Conservation (phyloP, 83 land plant genomes). For the Isoetes engelmannii region DNA sequence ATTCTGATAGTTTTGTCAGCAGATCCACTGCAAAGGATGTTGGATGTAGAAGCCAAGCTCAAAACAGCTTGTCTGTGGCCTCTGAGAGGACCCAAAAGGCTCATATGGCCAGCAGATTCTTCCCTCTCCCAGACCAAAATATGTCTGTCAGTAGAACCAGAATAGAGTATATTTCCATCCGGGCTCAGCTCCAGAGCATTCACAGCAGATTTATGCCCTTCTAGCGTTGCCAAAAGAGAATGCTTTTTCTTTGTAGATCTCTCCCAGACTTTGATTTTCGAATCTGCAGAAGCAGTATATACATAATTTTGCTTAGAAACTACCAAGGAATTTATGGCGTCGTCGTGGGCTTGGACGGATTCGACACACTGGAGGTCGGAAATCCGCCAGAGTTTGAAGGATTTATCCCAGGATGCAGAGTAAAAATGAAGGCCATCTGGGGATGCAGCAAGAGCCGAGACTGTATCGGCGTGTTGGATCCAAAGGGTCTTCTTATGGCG, state of each 20-base stretch:
- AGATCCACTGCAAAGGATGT: conserved; percentile 47
- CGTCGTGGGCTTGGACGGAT: conserved; percentile 46
- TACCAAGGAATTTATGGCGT: conserved; percentile 58
- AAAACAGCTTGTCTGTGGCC: conserved; percentile 45
- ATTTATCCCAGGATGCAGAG: conserved; percentile 63
- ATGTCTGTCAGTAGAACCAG: conserved; percentile 48
- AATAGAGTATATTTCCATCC: conserved; percentile 37
- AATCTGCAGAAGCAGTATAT: conserved; percentile 58
- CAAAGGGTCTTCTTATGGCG: conserved; percentile 45
- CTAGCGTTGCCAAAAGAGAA: conserved; percentile 40
- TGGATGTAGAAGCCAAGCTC: conserved; percentile 28
- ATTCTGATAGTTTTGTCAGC: conserved; percentile 51
- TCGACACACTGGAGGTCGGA: conserved; percentile 44
- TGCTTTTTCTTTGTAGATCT: conserved; percentile 19
- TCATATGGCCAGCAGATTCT: conserved; percentile 39
- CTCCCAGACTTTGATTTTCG: conserved; percentile 45
- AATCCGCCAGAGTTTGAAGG: conserved; percentile 54
- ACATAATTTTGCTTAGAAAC: conserved; percentile 30
- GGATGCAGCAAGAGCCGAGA: conserved; percentile 43
- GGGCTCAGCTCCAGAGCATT: conserved; percentile 40
- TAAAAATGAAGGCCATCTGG: conserved; percentile 34
- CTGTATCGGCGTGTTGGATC: conserved; percentile 58
- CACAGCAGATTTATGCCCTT: conserved; percentile 46
- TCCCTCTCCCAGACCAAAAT: conserved; percentile 51
- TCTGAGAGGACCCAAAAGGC: conserved; percentile 29